Evolutionary conservation across 345 rosid genomes (phyloP).

Genomic region (Citrus trifoliata): DNA sequence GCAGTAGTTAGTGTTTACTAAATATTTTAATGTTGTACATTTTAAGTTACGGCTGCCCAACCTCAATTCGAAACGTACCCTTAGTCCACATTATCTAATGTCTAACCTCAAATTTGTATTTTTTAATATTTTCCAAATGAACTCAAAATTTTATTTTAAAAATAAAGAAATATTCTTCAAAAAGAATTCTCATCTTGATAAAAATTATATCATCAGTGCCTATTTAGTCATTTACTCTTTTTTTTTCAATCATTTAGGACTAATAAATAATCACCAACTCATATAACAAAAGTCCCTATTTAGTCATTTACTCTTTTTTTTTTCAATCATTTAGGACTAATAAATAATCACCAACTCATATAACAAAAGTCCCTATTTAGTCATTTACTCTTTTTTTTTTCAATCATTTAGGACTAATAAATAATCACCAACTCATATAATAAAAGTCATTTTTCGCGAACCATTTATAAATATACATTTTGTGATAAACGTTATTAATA

Average conservation of each 20-base stretch:
- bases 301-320: too few relatives aligned
- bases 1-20: too few relatives aligned
- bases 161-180: neutral
- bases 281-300: neutral
- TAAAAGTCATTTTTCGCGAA: neutral
- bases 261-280: neutral
- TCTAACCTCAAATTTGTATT: too few relatives aligned
- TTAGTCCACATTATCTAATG: too few relatives aligned
- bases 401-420: neutral
- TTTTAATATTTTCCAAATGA: accelerated
- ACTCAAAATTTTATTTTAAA: too few relatives aligned
- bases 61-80: accelerated
- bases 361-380: neutral
- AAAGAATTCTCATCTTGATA: neutral
- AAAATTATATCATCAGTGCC: neutral
- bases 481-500: neutral
- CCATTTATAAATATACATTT: neutral
- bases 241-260: too few relatives aligned
- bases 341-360: neutral
- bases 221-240: neutral
- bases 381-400: neutral
- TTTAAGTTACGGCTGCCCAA: accelerated
- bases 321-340: neutral
- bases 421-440: neutral
- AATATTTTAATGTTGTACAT: too few relatives aligned